A percentile compares a stretch with the other conserved stretches of the same genome.
phyloP scores from a whole-genome alignment of 2,329 filamentous ascomycete genomes.

The Colletotrichum sp. region DNA sequence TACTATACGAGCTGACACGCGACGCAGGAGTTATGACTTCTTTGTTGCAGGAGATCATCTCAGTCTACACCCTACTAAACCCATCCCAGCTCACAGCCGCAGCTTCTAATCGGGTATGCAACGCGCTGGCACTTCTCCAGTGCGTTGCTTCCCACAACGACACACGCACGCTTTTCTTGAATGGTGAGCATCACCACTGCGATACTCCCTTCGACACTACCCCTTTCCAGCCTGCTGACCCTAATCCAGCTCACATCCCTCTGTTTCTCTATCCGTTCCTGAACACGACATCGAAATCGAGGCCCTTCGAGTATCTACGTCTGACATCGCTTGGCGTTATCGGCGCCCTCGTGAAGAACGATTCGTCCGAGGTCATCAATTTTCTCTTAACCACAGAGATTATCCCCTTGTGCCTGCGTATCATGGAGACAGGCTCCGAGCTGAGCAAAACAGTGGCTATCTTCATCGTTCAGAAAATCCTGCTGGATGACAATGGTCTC shows the following conservation, averaged over 20 bases:
- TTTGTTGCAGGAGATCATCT: conserved; percentile 96
- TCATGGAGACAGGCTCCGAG: conserved; percentile 99
- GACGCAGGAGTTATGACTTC: conserved; percentile 92
- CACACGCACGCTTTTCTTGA: conserved; percentile 90
- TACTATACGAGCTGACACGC: neutral
- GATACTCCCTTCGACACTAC: neutral
- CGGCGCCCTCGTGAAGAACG: conserved; percentile 96
- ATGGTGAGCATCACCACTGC: conserved; percentile 64
- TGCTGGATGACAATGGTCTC: conserved; percentile 93
- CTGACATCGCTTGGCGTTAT: conserved; percentile 96
- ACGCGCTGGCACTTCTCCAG: conserved; percentile 92
- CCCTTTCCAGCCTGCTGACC: conserved; percentile 18
- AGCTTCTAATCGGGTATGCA: conserved; percentile 97
- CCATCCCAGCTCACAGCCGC: conserved; percentile 96
- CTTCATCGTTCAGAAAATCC: conserved; percentile 99
- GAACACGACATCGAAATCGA: conserved; percentile 97
- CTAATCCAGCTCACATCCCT: conserved; percentile 82
- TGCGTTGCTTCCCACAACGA: conserved; percentile 98
- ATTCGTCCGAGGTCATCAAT: conserved; percentile 98
- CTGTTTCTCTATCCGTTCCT: conserved; percentile 98
- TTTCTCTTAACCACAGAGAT: conserved; percentile 98
- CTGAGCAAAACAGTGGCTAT: conserved; percentile 99
- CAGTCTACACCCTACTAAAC: conserved; percentile 95
- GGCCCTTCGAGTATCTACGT: conserved; percentile 96
- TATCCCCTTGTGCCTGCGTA: conserved; percentile 93